Conservation (phyloP, 176 grass and related monocot species). For the Lolium rigidum region DNA sequence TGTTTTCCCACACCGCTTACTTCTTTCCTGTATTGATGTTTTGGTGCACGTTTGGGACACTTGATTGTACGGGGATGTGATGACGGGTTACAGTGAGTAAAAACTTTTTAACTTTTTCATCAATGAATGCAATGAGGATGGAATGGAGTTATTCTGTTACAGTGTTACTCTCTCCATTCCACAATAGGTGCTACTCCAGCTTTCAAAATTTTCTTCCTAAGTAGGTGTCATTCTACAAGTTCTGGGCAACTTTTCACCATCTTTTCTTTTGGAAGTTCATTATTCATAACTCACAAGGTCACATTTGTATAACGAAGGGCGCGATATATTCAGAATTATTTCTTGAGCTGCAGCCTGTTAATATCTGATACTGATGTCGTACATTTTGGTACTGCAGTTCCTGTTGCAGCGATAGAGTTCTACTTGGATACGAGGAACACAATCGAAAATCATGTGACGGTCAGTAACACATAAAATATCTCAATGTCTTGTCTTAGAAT, state of each 20-base stretch:
- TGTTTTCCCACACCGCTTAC: background rate
- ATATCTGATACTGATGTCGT: slow-evolving; percentile 14
- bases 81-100: background rate
- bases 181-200: background rate
- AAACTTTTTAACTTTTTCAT: slow-evolving; percentile 20
- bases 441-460: slow-evolving; percentile 83
- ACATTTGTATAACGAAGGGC: background rate
- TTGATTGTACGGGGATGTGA: background rate
- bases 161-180: background rate
- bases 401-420: slow-evolving; percentile 62
- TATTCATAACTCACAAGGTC: background rate
- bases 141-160: background rate
- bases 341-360: slow-evolving; percentile 12
- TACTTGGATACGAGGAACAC: slow-evolving; percentile 68
- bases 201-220: slow-evolving; percentile 15
- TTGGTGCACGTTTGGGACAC: slow-evolving; percentile 1
- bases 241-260: background rate
- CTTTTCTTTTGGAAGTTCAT: background rate
- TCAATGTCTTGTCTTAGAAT: background rate
- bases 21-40: slow-evolving; percentile 17
- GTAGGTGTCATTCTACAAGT: background rate
- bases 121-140: slow-evolving; percentile 1
- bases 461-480: slow-evolving; percentile 50
- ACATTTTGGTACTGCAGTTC: slow-evolving; percentile 56
- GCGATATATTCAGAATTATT: background rate